Conservation (phyloP, 202 grass and related monocot species). For the Dendrocalamus latiflorus region DNA sequence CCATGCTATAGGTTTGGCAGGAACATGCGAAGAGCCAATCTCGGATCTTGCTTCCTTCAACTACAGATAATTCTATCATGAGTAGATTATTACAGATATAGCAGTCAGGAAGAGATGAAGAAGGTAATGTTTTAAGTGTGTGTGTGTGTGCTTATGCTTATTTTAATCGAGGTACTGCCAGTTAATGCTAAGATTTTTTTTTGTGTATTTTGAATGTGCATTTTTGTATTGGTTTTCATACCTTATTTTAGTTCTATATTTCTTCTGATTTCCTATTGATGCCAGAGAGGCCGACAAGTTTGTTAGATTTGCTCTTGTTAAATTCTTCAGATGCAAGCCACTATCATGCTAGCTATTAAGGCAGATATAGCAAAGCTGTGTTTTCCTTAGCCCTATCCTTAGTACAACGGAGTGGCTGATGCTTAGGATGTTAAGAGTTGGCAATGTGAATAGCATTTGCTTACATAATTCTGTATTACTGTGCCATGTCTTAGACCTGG, state of each 20-base stretch:
- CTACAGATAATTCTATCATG: constrained; percentile 35
- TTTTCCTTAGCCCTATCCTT: constrained; percentile 2
- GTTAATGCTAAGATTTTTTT: not conserved
- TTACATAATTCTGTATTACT: constrained; percentile 12
- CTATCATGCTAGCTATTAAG: not conserved
- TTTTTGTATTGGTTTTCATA: not conserved
- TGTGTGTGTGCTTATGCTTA: not conserved
- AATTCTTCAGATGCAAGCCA: not conserved
- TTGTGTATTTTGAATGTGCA: not conserved
- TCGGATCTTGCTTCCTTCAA: constrained; percentile 93
- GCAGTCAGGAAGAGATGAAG: not conserved
- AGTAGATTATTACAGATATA: not conserved
- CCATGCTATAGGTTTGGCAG: constrained; percentile 92
- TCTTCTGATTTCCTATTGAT: not conserved
- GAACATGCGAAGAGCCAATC: constrained; percentile 84
- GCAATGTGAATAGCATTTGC: constrained; percentile 3
- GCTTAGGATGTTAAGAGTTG: constrained; percentile 18
- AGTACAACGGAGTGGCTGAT: not conserved
- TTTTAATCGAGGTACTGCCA: not conserved
- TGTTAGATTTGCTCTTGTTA: not conserved
- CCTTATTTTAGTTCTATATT: not conserved
- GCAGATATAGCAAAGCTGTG: not conserved
- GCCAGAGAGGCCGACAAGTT: not conserved
- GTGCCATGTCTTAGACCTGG: constrained; percentile 19
- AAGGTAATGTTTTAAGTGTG: not conserved